A percentile compares a stretch with the other conserved stretches of the same genome.
These are phyloP conservation scores for Mycosphaerella arachidis DNA, from an alignment of 2,329 filamentous ascomycete genomes.

Conservation along the genomic window DNA sequence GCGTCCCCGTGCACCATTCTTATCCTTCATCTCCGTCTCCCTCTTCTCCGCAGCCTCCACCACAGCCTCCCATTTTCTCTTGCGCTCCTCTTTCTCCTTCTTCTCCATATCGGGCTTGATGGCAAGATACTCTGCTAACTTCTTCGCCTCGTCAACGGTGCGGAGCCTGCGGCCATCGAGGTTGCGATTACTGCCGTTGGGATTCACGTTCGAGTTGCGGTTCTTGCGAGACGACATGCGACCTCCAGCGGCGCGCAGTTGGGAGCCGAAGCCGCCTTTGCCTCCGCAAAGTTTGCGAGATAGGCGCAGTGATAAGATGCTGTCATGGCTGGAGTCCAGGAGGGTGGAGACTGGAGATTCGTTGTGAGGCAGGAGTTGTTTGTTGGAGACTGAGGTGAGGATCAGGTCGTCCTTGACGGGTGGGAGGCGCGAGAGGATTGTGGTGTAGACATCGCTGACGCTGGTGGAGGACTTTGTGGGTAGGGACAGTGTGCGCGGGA, in stretches of 20 bases:
- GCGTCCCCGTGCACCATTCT: conserved; percentile 58
- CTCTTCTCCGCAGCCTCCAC: conserved; percentile 77
- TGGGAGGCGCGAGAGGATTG: conserved; percentile 55
- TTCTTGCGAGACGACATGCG: conserved; percentile 97
- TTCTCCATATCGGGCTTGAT: conserved; percentile 97
- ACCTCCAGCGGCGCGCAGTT: conserved; percentile 90
- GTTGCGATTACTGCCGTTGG: conserved; percentile 83
- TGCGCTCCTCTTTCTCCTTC: conserved; percentile 81
- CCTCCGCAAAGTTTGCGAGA: conserved; percentile 78
- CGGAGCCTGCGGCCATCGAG: conserved; percentile 84
- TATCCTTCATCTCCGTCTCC: conserved; percentile 76
- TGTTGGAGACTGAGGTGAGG: conserved; percentile 77
- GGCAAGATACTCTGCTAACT: conserved; percentile 86
- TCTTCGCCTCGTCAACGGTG: conserved; percentile 92
- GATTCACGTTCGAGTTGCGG: conserved; percentile 65
- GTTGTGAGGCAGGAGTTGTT: conserved; percentile 57
- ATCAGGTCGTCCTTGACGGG: conserved; percentile 58
- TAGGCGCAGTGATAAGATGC: conserved; percentile 77
- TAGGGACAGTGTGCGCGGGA: conserved; percentile 79
- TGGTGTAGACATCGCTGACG: conserved; percentile 63
- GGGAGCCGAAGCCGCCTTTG: conserved; percentile 96
- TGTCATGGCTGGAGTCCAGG: conserved; percentile 47
- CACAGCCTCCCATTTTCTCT: conserved; percentile 81
- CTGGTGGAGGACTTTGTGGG: conserved; percentile 62
- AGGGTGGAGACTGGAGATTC: conserved; percentile 56